Evolutionary conservation across 306 rosid genomes (phyloP).

Genomic region (Urtica urens): DNA sequence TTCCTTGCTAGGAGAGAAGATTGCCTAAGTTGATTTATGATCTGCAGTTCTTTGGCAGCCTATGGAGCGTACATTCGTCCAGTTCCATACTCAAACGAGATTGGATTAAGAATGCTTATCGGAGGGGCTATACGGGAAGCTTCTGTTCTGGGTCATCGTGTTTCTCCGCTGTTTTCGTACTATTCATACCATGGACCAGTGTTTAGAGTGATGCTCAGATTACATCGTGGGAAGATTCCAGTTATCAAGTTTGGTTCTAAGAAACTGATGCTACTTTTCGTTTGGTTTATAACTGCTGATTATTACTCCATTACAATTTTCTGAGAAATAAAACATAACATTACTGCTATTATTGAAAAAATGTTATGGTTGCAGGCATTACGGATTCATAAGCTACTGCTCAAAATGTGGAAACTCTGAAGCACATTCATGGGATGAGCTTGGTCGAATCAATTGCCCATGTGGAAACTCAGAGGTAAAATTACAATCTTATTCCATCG

Average conservation of each 20-base stretch:
- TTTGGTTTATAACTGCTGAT: too few relatives aligned
- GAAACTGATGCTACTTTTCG: background rate
- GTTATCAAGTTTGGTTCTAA: constrained; percentile 40
- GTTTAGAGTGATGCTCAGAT: constrained; percentile 70
- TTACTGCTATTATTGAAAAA: background rate
- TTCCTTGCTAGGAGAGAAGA: background rate
- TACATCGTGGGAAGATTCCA: constrained; percentile 60
- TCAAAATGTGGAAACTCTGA: constrained; percentile 64
- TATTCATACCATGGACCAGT: constrained; percentile 86
- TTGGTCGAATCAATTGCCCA: constrained; percentile 65
- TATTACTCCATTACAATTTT: too few relatives aligned
- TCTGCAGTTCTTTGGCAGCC: constrained; percentile 76
- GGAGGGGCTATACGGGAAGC: constrained; percentile 93
- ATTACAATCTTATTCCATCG: background rate
- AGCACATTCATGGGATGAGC: constrained; percentile 61
- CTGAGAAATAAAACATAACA: too few relatives aligned
- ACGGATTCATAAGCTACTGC: constrained; percentile 69
- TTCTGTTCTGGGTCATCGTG: constrained; percentile 59
- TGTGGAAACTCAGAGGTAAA: constrained; percentile 51
- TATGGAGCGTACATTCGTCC: constrained; percentile 88
- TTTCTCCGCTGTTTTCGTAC: constrained; percentile 70
- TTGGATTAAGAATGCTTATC: constrained; percentile 89
- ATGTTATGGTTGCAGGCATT: constrained; percentile 32
- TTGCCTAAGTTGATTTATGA: background rate
- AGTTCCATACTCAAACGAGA: constrained; percentile 79